Evolutionary conservation across 805 yeast species (phyloP), one percentile per base, ranked within the genome.

Genomic region (Kockiozyma suomiensis): DNA sequence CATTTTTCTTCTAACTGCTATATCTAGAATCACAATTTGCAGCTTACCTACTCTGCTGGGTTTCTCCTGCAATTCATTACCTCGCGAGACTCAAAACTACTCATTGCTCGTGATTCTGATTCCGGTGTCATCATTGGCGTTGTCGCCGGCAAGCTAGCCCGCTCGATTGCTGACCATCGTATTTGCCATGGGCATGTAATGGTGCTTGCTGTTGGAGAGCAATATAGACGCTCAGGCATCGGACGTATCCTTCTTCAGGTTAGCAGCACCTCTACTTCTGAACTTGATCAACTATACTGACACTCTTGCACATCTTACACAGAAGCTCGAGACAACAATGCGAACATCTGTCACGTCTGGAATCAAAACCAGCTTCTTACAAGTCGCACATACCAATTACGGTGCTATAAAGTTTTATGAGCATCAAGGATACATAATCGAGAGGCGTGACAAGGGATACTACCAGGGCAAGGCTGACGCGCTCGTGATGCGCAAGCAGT

Each of bases 161-260:
- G 51, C 8, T 50, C 60, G 6, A 25, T 28, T 6, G 4, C 23
- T 13, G 43, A 50, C 38, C 15, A 25, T 7, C 13, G 23, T 5
- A 47, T 23, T 3, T 30, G 50, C 15, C 46, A 49, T n/a, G 61
- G 64, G 15, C 57, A 62, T 30, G 50, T 62, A 45, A 60, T 62
- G 65, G 26, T 59, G 2, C 54, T 62, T n/a, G 66, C 66, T 5
- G 64, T 62, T 28, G 61, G 37, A 8, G 45, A 51, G 38, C 49
- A 23, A 21, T 50, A 17, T 30, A 53, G 66, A n/a, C 52, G 64
- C 12, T 25, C 41, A 13, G 64, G 66, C 10, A 38, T 62, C 35
- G 64, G 66, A 28, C 25, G 41, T 2, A n/a, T 23, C 12, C 49
- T 61, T 12, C 51, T 60, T 23, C 40, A 35, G 47, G 64, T 56